phyloP scores from a whole-genome alignment of 306 rosid species.

The Castanea mollissima region DNA sequence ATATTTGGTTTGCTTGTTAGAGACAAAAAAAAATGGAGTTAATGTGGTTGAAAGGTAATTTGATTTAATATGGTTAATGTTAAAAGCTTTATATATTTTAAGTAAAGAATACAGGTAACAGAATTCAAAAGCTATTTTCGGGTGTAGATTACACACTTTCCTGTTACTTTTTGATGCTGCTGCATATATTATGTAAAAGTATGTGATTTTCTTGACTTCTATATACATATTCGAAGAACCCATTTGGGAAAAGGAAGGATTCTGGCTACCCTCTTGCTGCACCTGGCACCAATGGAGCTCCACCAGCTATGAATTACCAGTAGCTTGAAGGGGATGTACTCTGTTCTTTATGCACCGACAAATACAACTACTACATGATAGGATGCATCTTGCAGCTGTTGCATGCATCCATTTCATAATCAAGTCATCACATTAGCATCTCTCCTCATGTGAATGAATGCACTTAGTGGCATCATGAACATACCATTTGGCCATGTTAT shows the following conservation, averaged over 20 bases:
- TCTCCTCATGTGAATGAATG: constrained; percentile 74
- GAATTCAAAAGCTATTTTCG: not conserved
- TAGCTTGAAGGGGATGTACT: constrained; percentile 98
- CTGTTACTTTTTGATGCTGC: not conserved
- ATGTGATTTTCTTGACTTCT: constrained; percentile 53
- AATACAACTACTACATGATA: constrained; percentile 71
- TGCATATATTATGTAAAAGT: not conserved
- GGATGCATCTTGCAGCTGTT: constrained; percentile 98
- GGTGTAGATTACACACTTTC: not conserved
- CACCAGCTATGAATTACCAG: constrained; percentile 73
- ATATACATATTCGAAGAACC: constrained; percentile 86
- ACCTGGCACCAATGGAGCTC: constrained; percentile 67
- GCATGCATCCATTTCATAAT: constrained; percentile 96
- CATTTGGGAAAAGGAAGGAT: constrained; percentile 96
- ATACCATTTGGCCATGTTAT: constrained; percentile 78
- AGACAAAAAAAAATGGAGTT: too few species aligned
- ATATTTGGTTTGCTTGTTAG: not conserved
- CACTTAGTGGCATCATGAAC: constrained; percentile 85
- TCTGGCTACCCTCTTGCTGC: constrained; percentile 40
- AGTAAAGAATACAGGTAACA: not conserved
- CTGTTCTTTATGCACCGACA: constrained; percentile 80
- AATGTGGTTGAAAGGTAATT: not conserved
- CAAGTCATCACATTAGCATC: constrained; percentile 95
- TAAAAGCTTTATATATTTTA: not conserved
- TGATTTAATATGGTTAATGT: not conserved